Evolutionary conservation across 768 basidiomycete genomes (phyloP), one percentile per base, ranked within the genome.

Genomic region (Suillus decipiens): DNA sequence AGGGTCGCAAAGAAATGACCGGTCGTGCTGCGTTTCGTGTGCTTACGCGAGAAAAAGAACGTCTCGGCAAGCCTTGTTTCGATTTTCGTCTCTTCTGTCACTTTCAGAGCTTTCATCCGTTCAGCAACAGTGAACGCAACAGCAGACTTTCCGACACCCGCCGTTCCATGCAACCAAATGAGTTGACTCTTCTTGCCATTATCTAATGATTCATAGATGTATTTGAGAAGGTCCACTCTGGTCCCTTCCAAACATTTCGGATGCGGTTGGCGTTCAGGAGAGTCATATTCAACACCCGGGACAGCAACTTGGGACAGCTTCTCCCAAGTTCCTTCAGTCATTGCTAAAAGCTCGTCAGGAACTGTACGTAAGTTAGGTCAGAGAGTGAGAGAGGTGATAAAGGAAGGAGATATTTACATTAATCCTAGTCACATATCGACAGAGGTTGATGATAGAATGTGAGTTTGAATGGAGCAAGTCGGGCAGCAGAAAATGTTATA

Each of bases 141-240:
- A 22, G 54, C 54, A 55, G 34, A 55, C 14, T 55, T 55, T 14
- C 54, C 22, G 14, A 55, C 14, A 3, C 54, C 34, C 7, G 22
- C 54, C 1, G n/a, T 55, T n/a, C 54, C 55, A 39, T 56, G 55
- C 15, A 56, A 15, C 37, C 55, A 56, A 28, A 56, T n/a, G 4
- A 56, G 9, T 39, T 17, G 55, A 11, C 55, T 17, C 55, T 17
- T 56, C 36, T 56, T 22, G 24, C 5, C 9, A 22, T 24, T 15
- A 14, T 56, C 55, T 15, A 56, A 17, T 17, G 39, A 24, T 37
- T 22, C 37, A 2, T 39, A 1, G 9, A 56, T 56, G 15, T 5
- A 10, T 9, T 56, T 0, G 15, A 56, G 36, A 17, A 56, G 22
- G 8, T 24, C 10, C 17, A 28, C 37, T 4, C 37, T 22, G 36